phyloP scores from a whole-genome alignment of 1,139 yeast species.

The Kurtzmaniella quercitrusa region DNA sequence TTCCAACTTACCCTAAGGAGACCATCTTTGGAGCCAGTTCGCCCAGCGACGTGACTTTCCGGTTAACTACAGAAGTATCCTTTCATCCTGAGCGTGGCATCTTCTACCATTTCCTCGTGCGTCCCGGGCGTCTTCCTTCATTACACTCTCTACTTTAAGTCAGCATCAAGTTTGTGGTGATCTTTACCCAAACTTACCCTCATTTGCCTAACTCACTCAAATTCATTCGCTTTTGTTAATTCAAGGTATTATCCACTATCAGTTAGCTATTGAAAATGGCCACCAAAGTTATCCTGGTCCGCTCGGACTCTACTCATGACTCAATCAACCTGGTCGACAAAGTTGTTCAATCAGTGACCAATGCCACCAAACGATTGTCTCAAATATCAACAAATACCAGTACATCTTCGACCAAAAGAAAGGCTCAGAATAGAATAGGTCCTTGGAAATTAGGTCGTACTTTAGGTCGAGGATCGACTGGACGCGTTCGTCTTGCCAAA shows the following conservation, averaged over 20 bases:
- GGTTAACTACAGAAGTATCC: background rate
- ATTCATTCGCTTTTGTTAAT: background rate
- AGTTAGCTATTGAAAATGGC: slow-evolving; percentile 9
- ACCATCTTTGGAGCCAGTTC: background rate
- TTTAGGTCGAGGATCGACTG: slow-evolving; percentile 92
- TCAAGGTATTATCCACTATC: background rate
- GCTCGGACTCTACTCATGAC: slow-evolving; percentile 13
- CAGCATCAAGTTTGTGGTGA: background rate
- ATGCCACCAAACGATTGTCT: slow-evolving; percentile 60
- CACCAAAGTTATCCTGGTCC: slow-evolving; percentile 7
- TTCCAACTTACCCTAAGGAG: background rate
- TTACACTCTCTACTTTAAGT: background rate
- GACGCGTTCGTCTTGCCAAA: slow-evolving; percentile 88
- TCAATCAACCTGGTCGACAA: slow-evolving; percentile 36
- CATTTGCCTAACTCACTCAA: background rate
- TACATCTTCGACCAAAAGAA: slow-evolving; percentile 45
- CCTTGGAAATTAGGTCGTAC: slow-evolving; percentile 97
- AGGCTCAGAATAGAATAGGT: slow-evolving; percentile 75
- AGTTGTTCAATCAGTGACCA: slow-evolving; percentile 53
- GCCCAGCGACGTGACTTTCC: slow-evolving; percentile 1
- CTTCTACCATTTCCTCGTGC: background rate
- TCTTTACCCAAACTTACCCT: background rate
- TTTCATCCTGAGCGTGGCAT: background rate
- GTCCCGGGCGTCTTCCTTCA: background rate
- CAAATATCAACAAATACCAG: slow-evolving; percentile 58